These are phyloP conservation scores for Cercospora zeae-maydis DNA, from an alignment of 2,329 filamentous ascomycete species.

Conservation along the genomic window DNA sequence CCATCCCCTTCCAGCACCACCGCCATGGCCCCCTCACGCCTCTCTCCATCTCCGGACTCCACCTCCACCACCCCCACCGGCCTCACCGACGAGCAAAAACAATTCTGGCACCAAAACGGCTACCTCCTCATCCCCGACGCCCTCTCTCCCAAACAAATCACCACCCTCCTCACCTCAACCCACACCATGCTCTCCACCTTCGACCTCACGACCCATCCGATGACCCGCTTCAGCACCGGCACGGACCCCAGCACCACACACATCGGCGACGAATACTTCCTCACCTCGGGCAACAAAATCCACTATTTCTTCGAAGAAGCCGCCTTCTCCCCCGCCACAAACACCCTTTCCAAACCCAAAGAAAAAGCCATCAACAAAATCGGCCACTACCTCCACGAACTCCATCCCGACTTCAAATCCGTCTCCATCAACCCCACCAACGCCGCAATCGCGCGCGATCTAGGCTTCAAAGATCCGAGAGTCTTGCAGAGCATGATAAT, in stretches of 20 bases:
- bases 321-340: constrained; percentile 62
- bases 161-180: constrained; percentile 69
- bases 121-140: constrained; percentile 84
- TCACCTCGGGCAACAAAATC: constrained; percentile 82
- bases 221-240: constrained; percentile 91
- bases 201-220: constrained; percentile 76
- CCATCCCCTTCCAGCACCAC: not conserved
- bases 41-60: constrained; percentile 28
- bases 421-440: constrained; percentile 54
- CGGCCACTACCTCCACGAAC: constrained; percentile 49
- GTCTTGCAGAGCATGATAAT: constrained; percentile 95
- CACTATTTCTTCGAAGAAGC: constrained; percentile 98
- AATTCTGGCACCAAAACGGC: constrained; percentile 70
- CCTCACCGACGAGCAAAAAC: constrained; percentile 67
- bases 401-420: constrained; percentile 48
- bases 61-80: constrained; percentile 39
- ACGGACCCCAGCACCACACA: constrained; percentile 67
- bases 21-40: constrained; percentile 28
- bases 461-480: constrained; percentile 73
- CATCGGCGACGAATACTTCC: constrained; percentile 92
- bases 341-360: constrained; percentile 72
- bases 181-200: constrained; percentile 70
- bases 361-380: constrained; percentile 74
- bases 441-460: constrained; percentile 61
- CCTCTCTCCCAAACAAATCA: constrained; percentile 62